Conservation (phyloP, 2,329 filamentous ascomycete species). For the Aspergillus texensis region DNA sequence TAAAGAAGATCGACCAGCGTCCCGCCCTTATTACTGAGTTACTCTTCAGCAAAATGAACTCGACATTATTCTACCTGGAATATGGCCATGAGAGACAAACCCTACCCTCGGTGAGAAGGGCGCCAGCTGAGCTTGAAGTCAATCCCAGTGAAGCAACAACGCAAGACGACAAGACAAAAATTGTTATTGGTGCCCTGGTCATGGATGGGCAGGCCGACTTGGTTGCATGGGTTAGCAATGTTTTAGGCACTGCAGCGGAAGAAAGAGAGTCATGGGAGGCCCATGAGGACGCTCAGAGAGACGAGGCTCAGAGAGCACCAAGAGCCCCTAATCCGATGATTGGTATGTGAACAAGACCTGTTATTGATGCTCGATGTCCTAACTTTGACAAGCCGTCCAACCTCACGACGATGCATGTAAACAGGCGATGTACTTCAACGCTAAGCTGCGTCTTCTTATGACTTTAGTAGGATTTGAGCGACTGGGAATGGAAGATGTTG, state of each 20-base stretch:
- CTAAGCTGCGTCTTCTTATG: constrained; percentile 83
- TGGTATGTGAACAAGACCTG: constrained; percentile 47
- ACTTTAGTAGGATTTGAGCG: constrained; percentile 71
- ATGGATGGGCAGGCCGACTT: constrained; percentile 77
- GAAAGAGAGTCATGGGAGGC: constrained; percentile 78
- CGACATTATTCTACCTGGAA: constrained; percentile 83
- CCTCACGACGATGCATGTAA: constrained; percentile 68
- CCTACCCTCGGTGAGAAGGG: constrained; percentile 63
- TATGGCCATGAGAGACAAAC: constrained; percentile 85
- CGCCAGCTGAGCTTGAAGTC: constrained; percentile 82
- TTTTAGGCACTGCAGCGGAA: constrained; percentile 67
- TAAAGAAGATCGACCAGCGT: constrained; percentile 81
- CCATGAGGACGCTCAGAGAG: constrained; percentile 64
- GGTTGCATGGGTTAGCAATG: constrained; percentile 78
- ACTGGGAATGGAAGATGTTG: constrained; percentile 68
- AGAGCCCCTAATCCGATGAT: constrained; percentile 32
- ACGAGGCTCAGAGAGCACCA: constrained; percentile 54
- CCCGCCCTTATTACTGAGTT: constrained; percentile 87
- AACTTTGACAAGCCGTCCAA: constrained; percentile 54
- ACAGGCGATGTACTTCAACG: constrained; percentile 83
- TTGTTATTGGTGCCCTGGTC: constrained; percentile 77
- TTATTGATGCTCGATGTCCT: background rate
- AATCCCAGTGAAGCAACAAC: constrained; percentile 67
- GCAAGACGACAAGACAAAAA: constrained; percentile 71
- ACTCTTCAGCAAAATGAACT: constrained; percentile 88